Evolutionary conservation across 2,329 filamentous ascomycete species (phyloP).

Genomic region (Cladosporium cucumerinum): DNA sequence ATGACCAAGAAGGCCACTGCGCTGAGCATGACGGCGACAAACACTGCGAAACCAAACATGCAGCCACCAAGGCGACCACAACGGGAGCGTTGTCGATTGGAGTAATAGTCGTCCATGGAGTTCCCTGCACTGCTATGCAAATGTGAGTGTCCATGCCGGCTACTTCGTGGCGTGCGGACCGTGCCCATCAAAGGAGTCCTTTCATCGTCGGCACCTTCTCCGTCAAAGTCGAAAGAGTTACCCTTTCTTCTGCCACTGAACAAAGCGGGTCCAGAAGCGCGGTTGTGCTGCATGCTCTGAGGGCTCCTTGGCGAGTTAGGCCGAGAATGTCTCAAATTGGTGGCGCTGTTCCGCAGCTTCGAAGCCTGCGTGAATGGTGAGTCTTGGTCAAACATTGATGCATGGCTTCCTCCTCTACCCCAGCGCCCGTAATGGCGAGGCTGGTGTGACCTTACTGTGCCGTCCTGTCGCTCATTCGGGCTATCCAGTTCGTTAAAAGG

Average conservation of each 20-base stretch:
- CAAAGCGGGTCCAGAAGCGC: conserved; percentile 30
- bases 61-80: conserved; percentile 76
- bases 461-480: conserved; percentile 38
- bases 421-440: conserved; percentile 80
- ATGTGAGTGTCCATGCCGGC: conserved; percentile 50
- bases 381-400: conserved; percentile 72
- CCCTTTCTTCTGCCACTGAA: conserved; percentile 53
- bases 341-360: conserved; percentile 60
- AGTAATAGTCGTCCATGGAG: conserved; percentile 41
- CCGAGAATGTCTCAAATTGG: conserved; percentile 41
- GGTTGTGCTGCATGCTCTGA: conserved; percentile 46
- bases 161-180: conserved; percentile 60
- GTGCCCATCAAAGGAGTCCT: conserved; percentile 73
- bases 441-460: conserved; percentile 54
- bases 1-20: conserved; percentile 86
- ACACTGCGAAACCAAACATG: conserved; percentile 74
- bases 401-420: conserved; percentile 67
- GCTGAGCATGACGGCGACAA: conserved; percentile 78
- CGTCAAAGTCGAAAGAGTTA: conserved; percentile 70
- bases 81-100: conserved; percentile 21
- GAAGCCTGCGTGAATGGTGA: conserved; percentile 71
- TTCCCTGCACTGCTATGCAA: conserved; percentile 8
- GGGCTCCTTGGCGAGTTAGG: conserved; percentile 63
- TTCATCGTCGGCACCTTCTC: conserved; percentile 81
- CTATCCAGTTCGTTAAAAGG: conserved; percentile 63